Evolutionary conservation across 106 monocot genomes (phyloP).

Genomic region (Xerophyta viscosa): DNA sequence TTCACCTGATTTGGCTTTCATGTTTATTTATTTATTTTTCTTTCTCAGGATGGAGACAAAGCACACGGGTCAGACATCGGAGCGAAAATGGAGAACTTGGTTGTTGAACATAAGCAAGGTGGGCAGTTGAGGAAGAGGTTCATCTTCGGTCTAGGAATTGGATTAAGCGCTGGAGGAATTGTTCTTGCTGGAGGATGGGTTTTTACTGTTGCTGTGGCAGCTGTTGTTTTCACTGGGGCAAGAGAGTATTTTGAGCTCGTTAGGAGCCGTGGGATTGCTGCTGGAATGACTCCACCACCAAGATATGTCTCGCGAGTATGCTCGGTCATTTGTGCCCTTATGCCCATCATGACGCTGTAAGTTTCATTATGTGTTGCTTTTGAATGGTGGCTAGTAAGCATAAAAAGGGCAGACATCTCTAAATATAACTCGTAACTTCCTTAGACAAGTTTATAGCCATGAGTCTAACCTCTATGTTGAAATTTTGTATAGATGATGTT

Average conservation of each 20-base stretch:
- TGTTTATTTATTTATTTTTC: not conserved
- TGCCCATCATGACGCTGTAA: conserved; percentile 84
- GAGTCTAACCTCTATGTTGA: too few relatives aligned
- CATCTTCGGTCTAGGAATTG: conserved; percentile 70
- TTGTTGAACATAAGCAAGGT: conserved; percentile 17
- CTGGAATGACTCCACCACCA: conserved; percentile 85
- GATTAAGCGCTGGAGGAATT: conserved; percentile 53
- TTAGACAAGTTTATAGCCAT: too few relatives aligned
- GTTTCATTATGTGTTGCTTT: conserved; percentile 10
- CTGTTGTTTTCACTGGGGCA: conserved; percentile 47
- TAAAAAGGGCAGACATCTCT: too few relatives aligned
- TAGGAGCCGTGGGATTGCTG: conserved; percentile 61
- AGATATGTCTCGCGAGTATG: conserved; percentile 81
- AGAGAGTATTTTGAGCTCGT: conserved; percentile 86
- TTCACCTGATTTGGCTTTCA: too few relatives aligned
- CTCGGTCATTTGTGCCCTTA: conserved; percentile 63
- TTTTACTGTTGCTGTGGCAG: conserved; percentile 57
- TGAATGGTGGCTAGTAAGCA: not conserved
- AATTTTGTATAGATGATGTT: too few relatives aligned
- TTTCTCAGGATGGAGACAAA: conserved; percentile 16
- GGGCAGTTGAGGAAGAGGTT: conserved; percentile 62
- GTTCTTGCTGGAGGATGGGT: conserved; percentile 84
- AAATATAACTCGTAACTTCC: too few relatives aligned
- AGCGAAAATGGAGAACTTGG: conserved; percentile 4
- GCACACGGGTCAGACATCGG: too few relatives aligned